phyloP scores from a whole-genome alignment of 129 eudicot species.

The Heracleum sosnowskyi region DNA sequence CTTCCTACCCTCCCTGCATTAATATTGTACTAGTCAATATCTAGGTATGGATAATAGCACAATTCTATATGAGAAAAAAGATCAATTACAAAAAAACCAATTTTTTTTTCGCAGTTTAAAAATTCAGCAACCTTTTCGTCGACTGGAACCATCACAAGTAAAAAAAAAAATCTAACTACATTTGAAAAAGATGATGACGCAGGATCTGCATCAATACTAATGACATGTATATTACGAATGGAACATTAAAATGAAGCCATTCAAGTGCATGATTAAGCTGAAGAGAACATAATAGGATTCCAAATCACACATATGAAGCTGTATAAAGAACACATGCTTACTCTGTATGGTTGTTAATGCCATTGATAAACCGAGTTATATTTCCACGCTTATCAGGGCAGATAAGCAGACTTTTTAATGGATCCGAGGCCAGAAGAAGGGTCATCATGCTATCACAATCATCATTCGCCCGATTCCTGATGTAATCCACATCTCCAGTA shows the following conservation, averaged over 20 bases:
- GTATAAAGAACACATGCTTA: conserved; percentile 25
- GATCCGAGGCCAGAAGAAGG: conserved; percentile 38
- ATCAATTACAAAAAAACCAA: neutral
- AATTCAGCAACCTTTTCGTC: too few relatives aligned
- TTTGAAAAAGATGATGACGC: neutral
- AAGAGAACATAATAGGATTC: neutral
- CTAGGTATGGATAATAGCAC: neutral
- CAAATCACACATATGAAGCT: neutral
- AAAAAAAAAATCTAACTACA: too few relatives aligned
- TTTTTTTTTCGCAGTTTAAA: too few relatives aligned
- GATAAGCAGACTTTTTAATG: conserved; percentile 44
- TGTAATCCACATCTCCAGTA: conserved; percentile 76
- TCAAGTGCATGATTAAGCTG: neutral
- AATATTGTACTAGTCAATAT: neutral
- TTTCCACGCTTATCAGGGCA: conserved; percentile 76
- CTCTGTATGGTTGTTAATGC: conserved; percentile 64
- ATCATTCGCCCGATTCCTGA: conserved; percentile 57
- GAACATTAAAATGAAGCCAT: neutral
- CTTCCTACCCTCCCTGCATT: conserved; percentile 68
- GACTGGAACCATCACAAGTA: too few relatives aligned
- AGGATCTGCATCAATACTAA: too few relatives aligned
- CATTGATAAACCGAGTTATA: conserved; percentile 62
- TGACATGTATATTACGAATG: neutral
- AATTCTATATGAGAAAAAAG: neutral
- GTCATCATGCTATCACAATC: conserved; percentile 77